Evolutionary conservation across 148 eudicot species (phyloP).

Genomic region (Silene uniflora): DNA sequence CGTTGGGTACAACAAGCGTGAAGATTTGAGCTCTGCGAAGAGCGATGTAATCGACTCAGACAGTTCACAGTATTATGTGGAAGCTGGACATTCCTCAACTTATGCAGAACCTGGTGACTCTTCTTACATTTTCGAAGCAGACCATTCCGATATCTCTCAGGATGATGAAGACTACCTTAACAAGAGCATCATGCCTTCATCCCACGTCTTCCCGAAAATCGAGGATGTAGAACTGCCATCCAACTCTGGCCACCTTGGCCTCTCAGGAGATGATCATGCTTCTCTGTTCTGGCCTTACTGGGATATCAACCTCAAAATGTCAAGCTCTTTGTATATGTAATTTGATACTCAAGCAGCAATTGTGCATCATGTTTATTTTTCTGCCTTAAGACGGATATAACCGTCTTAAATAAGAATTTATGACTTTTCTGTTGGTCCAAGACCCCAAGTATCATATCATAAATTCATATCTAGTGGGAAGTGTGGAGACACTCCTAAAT

Average conservation of each 20-base stretch:
- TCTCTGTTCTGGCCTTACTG: conserved; percentile 63
- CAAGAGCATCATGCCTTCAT: conserved; percentile 35
- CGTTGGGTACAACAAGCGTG: conserved; percentile 28
- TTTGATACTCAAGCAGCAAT: background rate
- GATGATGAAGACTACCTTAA: conserved; percentile 51
- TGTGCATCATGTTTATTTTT: background rate
- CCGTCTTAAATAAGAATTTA: too few relatives aligned
- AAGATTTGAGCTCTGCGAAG: conserved; percentile 41
- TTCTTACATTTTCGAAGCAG: conserved; percentile 47
- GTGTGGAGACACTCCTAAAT: conserved; percentile 8
- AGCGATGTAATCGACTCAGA: conserved; percentile 52
- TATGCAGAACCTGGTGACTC: conserved; percentile 46
- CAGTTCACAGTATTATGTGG: conserved; percentile 33
- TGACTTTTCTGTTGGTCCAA: background rate
- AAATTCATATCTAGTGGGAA: background rate
- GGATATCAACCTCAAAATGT: conserved; percentile 29
- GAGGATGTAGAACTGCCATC: conserved; percentile 33
- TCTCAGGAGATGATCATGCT: conserved; percentile 52
- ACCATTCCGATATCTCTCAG: conserved; percentile 53
- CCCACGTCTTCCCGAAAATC: conserved; percentile 34
- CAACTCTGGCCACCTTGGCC: conserved; percentile 39
- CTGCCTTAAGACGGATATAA: too few relatives aligned
- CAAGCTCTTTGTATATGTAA: conserved; percentile 7
- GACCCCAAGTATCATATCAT: background rate
- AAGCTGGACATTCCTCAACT: conserved; percentile 36